Conservation (phyloP, 352 stramenopile genomes). For the Labyrinthula sp. region DNA sequence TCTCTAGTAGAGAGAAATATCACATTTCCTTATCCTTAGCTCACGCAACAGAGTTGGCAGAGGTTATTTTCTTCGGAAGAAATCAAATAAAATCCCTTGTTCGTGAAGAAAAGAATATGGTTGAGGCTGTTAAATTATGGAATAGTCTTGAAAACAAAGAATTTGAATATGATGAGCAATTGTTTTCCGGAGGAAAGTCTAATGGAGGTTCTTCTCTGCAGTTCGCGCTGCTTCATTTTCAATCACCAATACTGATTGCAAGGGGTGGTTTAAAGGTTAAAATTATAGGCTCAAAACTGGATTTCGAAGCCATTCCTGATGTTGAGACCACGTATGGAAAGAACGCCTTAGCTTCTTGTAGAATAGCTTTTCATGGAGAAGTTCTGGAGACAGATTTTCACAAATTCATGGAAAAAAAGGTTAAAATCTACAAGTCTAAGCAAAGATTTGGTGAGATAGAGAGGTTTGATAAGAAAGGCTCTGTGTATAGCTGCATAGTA, state of each 20-base stretch:
- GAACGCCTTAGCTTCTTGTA: no score
- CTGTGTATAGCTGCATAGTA: no score
- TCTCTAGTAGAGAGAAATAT: conserved; percentile 35
- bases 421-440: no score
- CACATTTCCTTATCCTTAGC: conserved; percentile 63
- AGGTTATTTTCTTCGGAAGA: conserved; percentile 58
- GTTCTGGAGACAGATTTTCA: no score
- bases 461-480: no score
- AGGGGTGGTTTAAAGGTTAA: no score
- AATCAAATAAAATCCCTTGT: conserved; percentile 38
- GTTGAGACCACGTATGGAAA: no score
- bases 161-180: conserved; percentile 3
- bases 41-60: conserved; percentile 60
- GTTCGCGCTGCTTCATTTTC: conserved; percentile 51
- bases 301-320: no score
- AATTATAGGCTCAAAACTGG: no score
- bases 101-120: neutral
- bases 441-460: no score
- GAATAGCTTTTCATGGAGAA: no score
- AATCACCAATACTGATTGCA: conserved; percentile 47
- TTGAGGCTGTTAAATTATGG: neutral
- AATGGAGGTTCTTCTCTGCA: conserved; percentile 35
- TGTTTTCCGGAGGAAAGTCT: conserved; percentile 22
- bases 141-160: conserved; percentile 7
- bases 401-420: no score